Evolutionary conservation across 192 early-diverging fungal genomes (phyloP).

Genomic region (Entomortierella chlamydospora): DNA sequence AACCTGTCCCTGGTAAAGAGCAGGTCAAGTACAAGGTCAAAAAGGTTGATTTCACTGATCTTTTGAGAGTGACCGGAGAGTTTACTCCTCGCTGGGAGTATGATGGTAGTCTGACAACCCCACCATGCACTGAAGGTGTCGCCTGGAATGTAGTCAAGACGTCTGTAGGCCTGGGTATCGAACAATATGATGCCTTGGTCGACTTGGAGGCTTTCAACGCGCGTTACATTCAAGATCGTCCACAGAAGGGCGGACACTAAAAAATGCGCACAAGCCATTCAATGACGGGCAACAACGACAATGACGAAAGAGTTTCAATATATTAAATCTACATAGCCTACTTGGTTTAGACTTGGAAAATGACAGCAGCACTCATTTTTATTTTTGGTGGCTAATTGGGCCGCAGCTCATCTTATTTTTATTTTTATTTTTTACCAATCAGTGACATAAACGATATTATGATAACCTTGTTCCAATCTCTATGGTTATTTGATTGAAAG

Average conservation of each 20-base stretch:
- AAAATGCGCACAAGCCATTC: not conserved
- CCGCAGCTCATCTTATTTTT: no score
- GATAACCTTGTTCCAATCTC: no score
- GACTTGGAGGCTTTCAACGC: slow-evolving; percentile 59
- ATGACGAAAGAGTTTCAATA: not conserved
- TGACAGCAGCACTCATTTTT: no score
- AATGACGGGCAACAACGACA: no score
- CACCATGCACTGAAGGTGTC: slow-evolving; percentile 72
- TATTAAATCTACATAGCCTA: no score
- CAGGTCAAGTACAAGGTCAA: slow-evolving; percentile 30
- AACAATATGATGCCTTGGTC: slow-evolving; percentile 49
- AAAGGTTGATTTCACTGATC: slow-evolving; percentile 6
- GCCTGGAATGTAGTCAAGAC: slow-evolving; percentile 61
- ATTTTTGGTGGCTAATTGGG: no score
- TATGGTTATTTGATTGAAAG: no score
- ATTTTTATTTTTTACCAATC: no score
- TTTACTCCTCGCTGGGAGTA: slow-evolving; percentile 57
- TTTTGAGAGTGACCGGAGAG: slow-evolving; percentile 1
- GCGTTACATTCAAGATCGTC: slow-evolving; percentile 37
- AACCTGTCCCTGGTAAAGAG: not conserved
- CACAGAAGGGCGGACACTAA: not conserved
- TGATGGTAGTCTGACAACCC: slow-evolving; percentile 69
- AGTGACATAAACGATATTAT: no score
- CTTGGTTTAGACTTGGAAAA: no score
- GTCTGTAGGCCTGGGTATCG: slow-evolving; percentile 35